phyloP scores from a whole-genome alignment of 306 rosid species.

The Prunus mira region DNA sequence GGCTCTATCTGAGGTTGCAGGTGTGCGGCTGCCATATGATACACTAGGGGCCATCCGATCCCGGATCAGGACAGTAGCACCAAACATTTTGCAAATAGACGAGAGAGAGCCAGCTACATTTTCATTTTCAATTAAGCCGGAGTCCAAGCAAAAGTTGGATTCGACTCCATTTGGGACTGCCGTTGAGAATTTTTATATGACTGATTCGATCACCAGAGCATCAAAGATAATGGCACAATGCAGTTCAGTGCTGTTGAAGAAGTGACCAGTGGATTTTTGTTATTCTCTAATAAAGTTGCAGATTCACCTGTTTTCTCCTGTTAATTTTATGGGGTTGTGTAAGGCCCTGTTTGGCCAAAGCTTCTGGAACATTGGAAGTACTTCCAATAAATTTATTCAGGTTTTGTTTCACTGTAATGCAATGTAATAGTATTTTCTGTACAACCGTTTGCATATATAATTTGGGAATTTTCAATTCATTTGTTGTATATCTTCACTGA shows the following conservation, averaged over 20 bases:
- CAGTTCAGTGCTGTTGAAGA: conserved; percentile 74
- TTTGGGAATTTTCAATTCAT: conserved; percentile 10
- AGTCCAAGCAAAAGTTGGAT: conserved; percentile 40
- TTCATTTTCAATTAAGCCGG: conserved; percentile 67
- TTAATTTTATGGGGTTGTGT: conserved; percentile 17
- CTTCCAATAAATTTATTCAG: conserved; percentile 43
- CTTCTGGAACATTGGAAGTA: conserved; percentile 52
- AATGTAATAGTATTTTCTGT: conserved; percentile 42
- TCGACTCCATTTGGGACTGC: conserved; percentile 52
- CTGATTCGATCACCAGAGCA: conserved; percentile 96
- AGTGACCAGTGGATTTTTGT: conserved; percentile 45
- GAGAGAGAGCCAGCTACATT: conserved; percentile 81
- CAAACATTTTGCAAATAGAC: conserved; percentile 69
- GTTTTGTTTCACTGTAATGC: conserved; percentile 30
- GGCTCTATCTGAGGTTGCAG: conserved; percentile 90
- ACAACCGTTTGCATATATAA: conserved; percentile 12
- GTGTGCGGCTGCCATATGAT: conserved; percentile 70
- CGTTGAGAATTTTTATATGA: conserved; percentile 92
- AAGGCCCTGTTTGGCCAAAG: conserved; percentile 31
- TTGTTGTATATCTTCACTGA: neutral
- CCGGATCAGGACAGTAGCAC: conserved; percentile 75
- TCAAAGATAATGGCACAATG: conserved; percentile 99
- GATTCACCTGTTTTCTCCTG: conserved; percentile 8
- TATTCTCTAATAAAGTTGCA: conserved; percentile 33
- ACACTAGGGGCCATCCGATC: conserved; percentile 57